Evolutionary conservation across 495 filamentous ascomycete species (phyloP).

Genomic region (Beverwykella pulmonaria): DNA sequence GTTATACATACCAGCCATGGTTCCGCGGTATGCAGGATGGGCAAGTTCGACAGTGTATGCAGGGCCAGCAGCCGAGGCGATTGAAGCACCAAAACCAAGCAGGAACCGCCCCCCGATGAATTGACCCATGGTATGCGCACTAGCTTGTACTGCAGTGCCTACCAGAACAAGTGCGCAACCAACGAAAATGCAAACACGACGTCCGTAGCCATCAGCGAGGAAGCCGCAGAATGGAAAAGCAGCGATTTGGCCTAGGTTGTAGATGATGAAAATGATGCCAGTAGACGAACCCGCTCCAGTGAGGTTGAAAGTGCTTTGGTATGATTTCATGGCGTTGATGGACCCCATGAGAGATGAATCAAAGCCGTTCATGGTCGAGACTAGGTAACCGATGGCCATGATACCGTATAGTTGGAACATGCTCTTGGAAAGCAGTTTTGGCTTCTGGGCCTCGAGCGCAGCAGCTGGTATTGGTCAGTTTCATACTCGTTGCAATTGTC

Average conservation of each 20-base stretch:
- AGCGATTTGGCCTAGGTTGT: conserved; percentile 19
- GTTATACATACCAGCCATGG: conserved; percentile 35
- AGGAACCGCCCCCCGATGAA: conserved; percentile 20
- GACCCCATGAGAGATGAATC: conserved; percentile 31
- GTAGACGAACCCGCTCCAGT: conserved; percentile 12
- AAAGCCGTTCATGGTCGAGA: conserved; percentile 33
- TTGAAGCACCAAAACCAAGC: conserved; percentile 17
- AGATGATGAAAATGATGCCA: conserved; percentile 22
- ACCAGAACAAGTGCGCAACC: conserved; percentile 23
- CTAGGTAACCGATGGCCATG: conserved; percentile 32
- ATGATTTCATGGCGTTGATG: conserved; percentile 21
- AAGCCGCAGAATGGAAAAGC: conserved; percentile 31
- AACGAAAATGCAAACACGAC: conserved; percentile 31
- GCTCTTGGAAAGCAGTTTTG: conserved; percentile 48
- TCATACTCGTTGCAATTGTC: neutral
- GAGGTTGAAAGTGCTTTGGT: conserved; percentile 18
- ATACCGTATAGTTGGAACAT: conserved; percentile 46
- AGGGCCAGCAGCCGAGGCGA: conserved; percentile 17
- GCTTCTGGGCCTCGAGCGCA: conserved; percentile 50
- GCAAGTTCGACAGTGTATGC: conserved; percentile 15
- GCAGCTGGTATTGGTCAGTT: conserved; percentile 41
- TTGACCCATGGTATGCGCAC: conserved; percentile 7
- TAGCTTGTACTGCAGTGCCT: conserved; percentile 19
- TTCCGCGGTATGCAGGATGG: conserved; percentile 28
- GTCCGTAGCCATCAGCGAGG: conserved; percentile 32